A percentile compares a stretch with the other conserved stretches of the same genome.
Evolutionary conservation across 2,329 filamentous ascomycete species (phyloP).

Genomic region (Epichloe coenophiala): DNA sequence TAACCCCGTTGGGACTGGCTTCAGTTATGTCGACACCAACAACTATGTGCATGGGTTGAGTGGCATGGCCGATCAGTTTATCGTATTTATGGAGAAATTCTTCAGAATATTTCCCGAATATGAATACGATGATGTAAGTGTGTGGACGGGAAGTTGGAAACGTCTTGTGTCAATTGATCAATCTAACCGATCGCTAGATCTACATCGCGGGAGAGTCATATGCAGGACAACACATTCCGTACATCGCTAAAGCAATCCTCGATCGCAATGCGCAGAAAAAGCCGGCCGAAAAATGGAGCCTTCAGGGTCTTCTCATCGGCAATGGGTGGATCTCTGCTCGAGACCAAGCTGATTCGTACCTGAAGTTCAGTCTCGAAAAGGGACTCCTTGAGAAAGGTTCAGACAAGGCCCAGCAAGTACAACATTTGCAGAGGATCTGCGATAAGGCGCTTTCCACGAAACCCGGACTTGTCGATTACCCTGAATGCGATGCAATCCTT

Average conservation of each 20-base stretch:
- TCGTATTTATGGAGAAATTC: conserved; percentile 83
- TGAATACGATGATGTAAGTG: conserved; percentile 74
- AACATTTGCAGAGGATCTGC: conserved; percentile 58
- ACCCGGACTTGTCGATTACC: conserved; percentile 46
- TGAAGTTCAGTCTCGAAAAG: conserved; percentile 67
- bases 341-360: conserved; percentile 82
- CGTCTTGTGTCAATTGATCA: too few species aligned
- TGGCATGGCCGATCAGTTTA: conserved; percentile 80
- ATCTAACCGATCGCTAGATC: conserved; percentile 38
- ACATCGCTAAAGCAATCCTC: conserved; percentile 84
- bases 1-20: conserved; percentile 91
- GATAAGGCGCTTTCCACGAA: conserved; percentile 40
- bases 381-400: conserved; percentile 57
- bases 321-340: conserved; percentile 93
- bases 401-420: conserved; percentile 48
- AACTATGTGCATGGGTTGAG: conserved; percentile 74
- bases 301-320: conserved; percentile 80
- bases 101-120: conserved; percentile 87
- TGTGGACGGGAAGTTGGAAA: not conserved
- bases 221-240: conserved; percentile 92
- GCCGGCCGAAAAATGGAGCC: conserved; percentile 44
- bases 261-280: conserved; percentile 61
- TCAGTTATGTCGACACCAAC: conserved; percentile 87
- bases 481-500: conserved; percentile 64
- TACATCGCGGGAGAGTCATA: conserved; percentile 95